Conservation (phyloP, 805 yeast genomes). For the Candida ipomoeae region DNA sequence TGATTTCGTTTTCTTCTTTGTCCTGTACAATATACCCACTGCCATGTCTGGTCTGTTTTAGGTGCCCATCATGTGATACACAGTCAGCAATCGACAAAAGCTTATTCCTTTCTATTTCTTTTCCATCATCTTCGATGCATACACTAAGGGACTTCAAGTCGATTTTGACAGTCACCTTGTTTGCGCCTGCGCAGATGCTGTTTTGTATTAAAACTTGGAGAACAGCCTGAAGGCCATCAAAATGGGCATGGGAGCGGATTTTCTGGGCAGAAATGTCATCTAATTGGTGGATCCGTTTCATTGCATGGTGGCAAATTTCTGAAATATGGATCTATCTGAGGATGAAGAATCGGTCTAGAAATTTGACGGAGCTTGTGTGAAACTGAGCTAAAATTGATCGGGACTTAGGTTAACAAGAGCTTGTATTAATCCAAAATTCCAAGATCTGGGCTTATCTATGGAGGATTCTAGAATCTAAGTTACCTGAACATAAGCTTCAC, state of each 20-base stretch:
- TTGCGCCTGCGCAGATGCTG: constrained; percentile 52
- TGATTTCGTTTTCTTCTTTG: background rate
- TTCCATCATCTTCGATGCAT: constrained; percentile 63
- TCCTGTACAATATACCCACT: background rate
- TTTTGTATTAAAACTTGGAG: constrained; percentile 51
- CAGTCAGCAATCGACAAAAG: background rate
- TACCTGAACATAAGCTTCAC: too few relatives aligned
- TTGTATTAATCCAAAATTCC: too few relatives aligned
- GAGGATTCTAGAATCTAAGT: too few relatives aligned
- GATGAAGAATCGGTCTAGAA: too few relatives aligned
- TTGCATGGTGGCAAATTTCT: background rate
- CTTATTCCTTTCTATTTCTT: constrained; percentile 44
- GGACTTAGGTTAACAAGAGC: too few relatives aligned
- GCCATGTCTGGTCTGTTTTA: background rate
- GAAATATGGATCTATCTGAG: background rate
- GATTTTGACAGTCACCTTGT: constrained; percentile 28
- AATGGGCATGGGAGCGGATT: constrained; percentile 30
- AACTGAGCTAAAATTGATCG: too few relatives aligned
- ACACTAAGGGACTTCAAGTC: constrained; percentile 32
- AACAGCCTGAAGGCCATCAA: constrained; percentile 38
- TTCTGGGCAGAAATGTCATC: background rate
- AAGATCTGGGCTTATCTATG: too few relatives aligned
- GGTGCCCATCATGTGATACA: background rate
- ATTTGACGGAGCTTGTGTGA: too few relatives aligned
- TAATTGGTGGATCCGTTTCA: background rate